Evolutionary conservation across 805 yeast species (phyloP), one percentile per base, ranked within the genome.

Genomic region (Hanseniaspora guilliermondii): DNA sequence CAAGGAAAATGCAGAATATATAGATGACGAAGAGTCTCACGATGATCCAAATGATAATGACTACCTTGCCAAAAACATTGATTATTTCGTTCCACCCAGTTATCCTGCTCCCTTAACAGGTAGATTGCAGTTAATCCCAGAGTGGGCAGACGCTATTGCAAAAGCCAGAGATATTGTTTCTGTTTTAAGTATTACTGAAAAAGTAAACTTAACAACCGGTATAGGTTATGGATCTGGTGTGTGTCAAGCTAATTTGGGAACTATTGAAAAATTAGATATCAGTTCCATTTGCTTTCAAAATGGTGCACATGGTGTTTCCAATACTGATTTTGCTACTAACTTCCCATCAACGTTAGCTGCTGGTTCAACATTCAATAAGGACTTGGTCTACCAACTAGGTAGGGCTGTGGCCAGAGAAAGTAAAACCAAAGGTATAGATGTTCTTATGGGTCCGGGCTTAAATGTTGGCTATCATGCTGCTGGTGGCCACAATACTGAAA

Each of bases 401-500:
- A 70, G 73, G 57, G 82, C 82, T 1, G 64, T 79, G 55, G 85
- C 83, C 4, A 67, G 70, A 58, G 85, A 80, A 61, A 75, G 73
- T 57, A 72, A 71, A 58, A 66, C 62, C 3, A 79, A 79, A 61
- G 83, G 83, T 25, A 78, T 76, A 16, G 75, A 79, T 60, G 69
- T 78, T 37, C 70, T 76, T 14, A 66, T 79, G 35, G 83, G 82
- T 0, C 85, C 85, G 1, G 69, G 71, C 2, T 68, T 77, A 39
- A 84, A 83, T 0, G 70, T 80, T 44, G 85, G 85, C 0, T 68
- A 72, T 36, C 76, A 79, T 60, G 84, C 83, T 4, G 76, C 75
- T 40, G 85, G 82, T 22, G 85, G 85, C 6, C 69, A 84, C 59
- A 77, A 76, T 64, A 79, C 83, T 82, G 84, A 80, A 65, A 73